Percentiles rank a stretch among this genome's conserved stretches.
These are phyloP conservation scores for Rehmannia glutinosa DNA, from an alignment of 257 asterid genomes.

Conservation along the genomic window DNA sequence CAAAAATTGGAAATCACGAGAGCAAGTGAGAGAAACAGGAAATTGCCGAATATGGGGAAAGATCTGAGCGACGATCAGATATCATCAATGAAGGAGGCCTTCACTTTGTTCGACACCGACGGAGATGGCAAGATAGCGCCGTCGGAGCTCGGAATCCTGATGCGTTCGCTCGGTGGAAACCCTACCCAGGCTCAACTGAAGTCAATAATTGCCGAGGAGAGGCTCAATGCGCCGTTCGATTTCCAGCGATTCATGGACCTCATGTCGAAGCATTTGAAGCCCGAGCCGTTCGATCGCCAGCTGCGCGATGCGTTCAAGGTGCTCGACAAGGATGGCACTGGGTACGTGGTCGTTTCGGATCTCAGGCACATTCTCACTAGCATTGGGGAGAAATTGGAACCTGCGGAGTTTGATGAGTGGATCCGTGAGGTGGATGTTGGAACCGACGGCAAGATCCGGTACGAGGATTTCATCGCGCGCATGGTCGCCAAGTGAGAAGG, in stretches of 20 bases:
- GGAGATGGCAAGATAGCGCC: constrained; percentile 94
- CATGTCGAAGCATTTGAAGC: constrained; percentile 89
- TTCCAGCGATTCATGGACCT: constrained; percentile 69
- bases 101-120: constrained; percentile 88
- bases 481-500: constrained; percentile 82
- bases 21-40: background rate
- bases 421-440: constrained; percentile 98
- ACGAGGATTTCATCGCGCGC: constrained; percentile 88
- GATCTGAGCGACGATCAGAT: constrained; percentile 89
- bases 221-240: constrained; percentile 69
- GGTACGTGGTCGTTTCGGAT: constrained; percentile 77
- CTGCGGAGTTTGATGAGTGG: constrained; percentile 95
- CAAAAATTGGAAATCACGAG: background rate
- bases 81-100: constrained; percentile 87
- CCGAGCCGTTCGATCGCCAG: constrained; percentile 96
- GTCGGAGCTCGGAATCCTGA: constrained; percentile 82
- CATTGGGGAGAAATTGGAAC: constrained; percentile 90
- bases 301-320: constrained; percentile 96
- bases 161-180: constrained; percentile 94
- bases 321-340: constrained; percentile 78
- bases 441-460: constrained; percentile 88
- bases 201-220: constrained; percentile 67
- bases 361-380: constrained; percentile 88
- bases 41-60: constrained; percentile 54
- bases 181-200: constrained; percentile 94